phyloP scores from a whole-genome alignment of 257 asterid genomes.

The Solanum ossicruentum region DNA sequence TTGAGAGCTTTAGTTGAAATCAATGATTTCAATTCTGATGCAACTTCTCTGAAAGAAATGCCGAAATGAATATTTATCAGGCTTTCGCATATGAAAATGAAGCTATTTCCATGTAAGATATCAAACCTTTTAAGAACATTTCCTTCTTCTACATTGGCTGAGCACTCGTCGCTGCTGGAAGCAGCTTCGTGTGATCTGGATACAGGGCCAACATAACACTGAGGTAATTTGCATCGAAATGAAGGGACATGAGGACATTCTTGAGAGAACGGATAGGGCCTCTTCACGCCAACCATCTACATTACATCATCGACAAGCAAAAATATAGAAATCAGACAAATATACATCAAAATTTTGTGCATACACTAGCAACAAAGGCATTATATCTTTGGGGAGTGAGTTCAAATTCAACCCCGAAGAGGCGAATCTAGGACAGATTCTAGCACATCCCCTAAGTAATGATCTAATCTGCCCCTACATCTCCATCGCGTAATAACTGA shows the following conservation, averaged over 20 bases:
- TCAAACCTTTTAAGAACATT: conserved; percentile 31
- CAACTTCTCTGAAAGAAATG: conserved; percentile 29
- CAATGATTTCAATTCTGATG: conserved; percentile 16
- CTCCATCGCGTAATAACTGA: neutral
- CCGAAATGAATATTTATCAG: neutral
- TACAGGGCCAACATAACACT: neutral
- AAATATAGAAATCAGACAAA: neutral
- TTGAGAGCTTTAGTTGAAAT: conserved; percentile 22
- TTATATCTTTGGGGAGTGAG: neutral
- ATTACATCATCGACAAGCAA: neutral
- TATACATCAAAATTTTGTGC: neutral
- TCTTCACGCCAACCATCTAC: conserved; percentile 25
- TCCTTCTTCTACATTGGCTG: conserved; percentile 22
- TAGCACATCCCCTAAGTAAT: neutral
- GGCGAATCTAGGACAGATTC: neutral
- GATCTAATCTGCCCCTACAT: neutral
- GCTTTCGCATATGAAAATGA: neutral
- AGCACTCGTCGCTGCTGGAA: conserved; percentile 23
- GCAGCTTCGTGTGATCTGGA: conserved; percentile 29
- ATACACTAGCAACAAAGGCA: neutral
- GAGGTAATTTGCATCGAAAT: conserved; percentile 16
- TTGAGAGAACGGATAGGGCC: conserved; percentile 21
- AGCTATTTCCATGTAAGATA: neutral
- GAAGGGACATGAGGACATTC: conserved; percentile 16
- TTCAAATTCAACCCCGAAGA: neutral